Base-by-base conservation (phyloP, 2,329 filamentous ascomycete genomes). In the Xylaria arbuscula region DNA sequence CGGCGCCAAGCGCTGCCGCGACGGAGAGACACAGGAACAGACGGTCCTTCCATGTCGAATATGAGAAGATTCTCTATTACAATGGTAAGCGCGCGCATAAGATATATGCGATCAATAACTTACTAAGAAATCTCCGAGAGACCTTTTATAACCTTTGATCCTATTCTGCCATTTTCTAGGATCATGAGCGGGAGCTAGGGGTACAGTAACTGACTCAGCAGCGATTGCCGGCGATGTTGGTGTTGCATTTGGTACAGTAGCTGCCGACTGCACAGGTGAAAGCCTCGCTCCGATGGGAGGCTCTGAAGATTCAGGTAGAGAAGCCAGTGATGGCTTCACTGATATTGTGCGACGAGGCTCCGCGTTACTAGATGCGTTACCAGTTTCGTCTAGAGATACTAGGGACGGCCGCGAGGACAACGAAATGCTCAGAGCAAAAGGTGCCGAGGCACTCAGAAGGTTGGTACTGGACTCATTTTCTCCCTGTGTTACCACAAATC, bases 51-150 rank as follows among this genome's bases (percentile, higher is more conserved):
- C 71, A 73, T 72, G 76, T 78, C 42, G 76, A 72, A 54, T 75
- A 77, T 3, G 72, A 69, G 55, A 78, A 78, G 2, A 78, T 76
- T 34, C 76, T 76, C 76, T 78, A 28, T 40, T 28, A 2, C 10
- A 8, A 24, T 8, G 7, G 50, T 76, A 36, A 76, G 72, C 48
- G 8, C 38, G 13, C 48, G n/a, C 17, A 64, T 28, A 17, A 24
- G 17, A 2, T 38, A 38, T 10, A 10, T 58, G 4, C 9, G 11
- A 34, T 28, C n/a, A 0, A 48, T 51, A 19, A 64, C 76, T 67
- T 68, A 78, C 76, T 15, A 70, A 55, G 55, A 77, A 77, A 51
- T 72, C 72, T 3, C 66, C 70, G 3, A 71, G 56, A 5, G 73
- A 70, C 28, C 72, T 73, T 60, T 73, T 76, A 8, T 72, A 57